phyloP scores from a whole-genome alignment of 2,329 filamentous ascomycete genomes.

The Tothia fuscella region DNA sequence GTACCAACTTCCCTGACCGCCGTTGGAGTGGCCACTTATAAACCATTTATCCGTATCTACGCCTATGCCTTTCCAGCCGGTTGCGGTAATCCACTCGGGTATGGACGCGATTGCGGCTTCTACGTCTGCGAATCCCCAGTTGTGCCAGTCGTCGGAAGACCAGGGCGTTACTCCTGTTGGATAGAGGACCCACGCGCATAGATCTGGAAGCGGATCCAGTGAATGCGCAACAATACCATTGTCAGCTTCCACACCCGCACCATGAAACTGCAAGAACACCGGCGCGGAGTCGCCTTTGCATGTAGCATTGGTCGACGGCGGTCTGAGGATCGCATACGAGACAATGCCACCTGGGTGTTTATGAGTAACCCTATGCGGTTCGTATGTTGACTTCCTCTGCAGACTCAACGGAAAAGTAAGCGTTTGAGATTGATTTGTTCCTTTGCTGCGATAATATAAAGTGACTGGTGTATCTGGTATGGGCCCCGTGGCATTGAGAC shows the following conservation, averaged over 20 bases:
- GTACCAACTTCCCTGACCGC: slow-evolving; percentile 48
- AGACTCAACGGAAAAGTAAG: slow-evolving; percentile 1
- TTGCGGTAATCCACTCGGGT: slow-evolving; percentile 36
- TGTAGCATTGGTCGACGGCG: slow-evolving; percentile 33
- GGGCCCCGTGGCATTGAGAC: neutral
- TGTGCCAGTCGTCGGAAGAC: slow-evolving; percentile 51
- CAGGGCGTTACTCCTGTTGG: slow-evolving; percentile 46
- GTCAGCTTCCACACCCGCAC: slow-evolving; percentile 45
- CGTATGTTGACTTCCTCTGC: slow-evolving; percentile 8
- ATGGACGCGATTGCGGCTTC: slow-evolving; percentile 40
- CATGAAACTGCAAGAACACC: slow-evolving; percentile 41
- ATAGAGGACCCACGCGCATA: slow-evolving; percentile 44
- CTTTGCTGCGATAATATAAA: neutral
- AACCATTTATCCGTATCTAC: slow-evolving; percentile 38
- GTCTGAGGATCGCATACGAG: slow-evolving; percentile 46
- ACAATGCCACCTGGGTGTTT: slow-evolving; percentile 41
- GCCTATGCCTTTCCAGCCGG: slow-evolving; percentile 36
- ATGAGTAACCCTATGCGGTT: slow-evolving; percentile 43
- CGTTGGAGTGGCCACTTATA: slow-evolving; percentile 47
- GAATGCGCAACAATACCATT: slow-evolving; percentile 33
- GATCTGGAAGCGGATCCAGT: slow-evolving; percentile 37
- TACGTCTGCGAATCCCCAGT: slow-evolving; percentile 45
- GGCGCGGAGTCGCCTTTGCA: slow-evolving; percentile 26
- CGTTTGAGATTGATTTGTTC: neutral
- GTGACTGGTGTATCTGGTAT: neutral